Base-by-base conservation (phyloP, 2,329 filamentous ascomycete genomes). In the Fusarium lateritium region DNA sequence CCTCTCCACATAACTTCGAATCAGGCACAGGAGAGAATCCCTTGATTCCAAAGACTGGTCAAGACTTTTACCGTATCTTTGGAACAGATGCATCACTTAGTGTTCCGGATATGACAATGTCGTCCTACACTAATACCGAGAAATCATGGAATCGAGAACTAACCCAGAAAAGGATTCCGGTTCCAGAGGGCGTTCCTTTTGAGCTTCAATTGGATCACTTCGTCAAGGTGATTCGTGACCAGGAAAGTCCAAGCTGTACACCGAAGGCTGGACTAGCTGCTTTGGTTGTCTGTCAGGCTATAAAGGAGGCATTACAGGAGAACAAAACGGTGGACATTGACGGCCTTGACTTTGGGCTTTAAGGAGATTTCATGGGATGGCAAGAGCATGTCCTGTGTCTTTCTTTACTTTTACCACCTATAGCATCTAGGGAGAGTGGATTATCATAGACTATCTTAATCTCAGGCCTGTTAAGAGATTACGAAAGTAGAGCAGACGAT, bases 11-110 rank as follows among this genome's bases (percentile, higher is more conserved):
- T 72, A 85, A 81, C 58, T 89, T 88, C 49, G 87, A 89, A 72
- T 76, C 80, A 3, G 87, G 85, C 0, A 89, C 87, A 0, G 86
- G 86, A 3, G 88, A 89, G 76, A 89, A 89, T 60, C 85, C 86
- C 0, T 73, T 79, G 1, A 84, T 89, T 49, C 82, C 85, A 0
- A 74, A 76, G 9, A 74, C 78, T 3, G 77, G 73, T 0, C 76
- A 76, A 60, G 82, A 82, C 65, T 83, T 86, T 50, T 89, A 88
- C 60, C 81, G 85, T 1, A 82, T 89, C n/a, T 84, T 88, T 62
- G 86, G 86, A 0, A 83, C 82, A 0, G 76, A 85, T 4, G 86
- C 77, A 1, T 82, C 79, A 21, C 71, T 89, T 2, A 87, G 85
- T 70, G 83, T 88, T 17, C 85, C 85, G 1, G 86, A 87, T 73